Base-by-base conservation (phyloP, 306 rosid species). In the Gleditsia sinensis region DNA sequence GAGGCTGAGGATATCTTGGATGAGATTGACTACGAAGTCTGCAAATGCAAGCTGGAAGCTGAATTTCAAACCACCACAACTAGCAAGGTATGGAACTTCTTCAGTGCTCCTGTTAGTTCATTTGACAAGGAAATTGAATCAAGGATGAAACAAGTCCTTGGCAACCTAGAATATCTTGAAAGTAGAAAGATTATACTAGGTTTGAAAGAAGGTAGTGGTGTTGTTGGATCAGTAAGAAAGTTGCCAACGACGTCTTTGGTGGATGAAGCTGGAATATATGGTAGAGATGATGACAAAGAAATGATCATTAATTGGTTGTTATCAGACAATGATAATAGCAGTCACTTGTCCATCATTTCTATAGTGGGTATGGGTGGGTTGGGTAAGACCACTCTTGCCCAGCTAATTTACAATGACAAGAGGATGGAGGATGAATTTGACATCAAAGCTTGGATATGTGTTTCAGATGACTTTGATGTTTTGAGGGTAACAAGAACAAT, bases 391-490 rank as follows among this genome's bases (percentile, higher is more conserved):
- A 8, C 56, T 8, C 27, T 50, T 19, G 56, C 56, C 2, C 56
- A 50, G 25, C 56, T 50, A 6, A 9, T 50, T 1, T 50, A 50
- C 56, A 50, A 50, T 20, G 56, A 50, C 7, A 25, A 50, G 0
- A 50, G 12, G 25, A 5, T 19, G 4, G 19, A 50, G 56, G 25
- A 19, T 20, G 27, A 50, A 8, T 50, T 50, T 50, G 25, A 50
- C 27, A 11, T 19, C 20, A 21, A 71, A 20, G 66, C 55, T 21
- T 71, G 75, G 56, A 5, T 45, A 0, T 71, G 75, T 27, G 85
- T 39, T 39, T 39, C 45, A 10, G 12, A 42, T 42, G 48, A 42
- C 3, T 42, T 42, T 11, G 48, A 42, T 12, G 17, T 42, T 42
- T 1, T 42, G 48, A 42, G n/a, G 48, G 13, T 42, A 11, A 42